phyloP scores from a whole-genome alignment of 2,329 filamentous ascomycete genomes.

The Neodidymelliopsis sp. region DNA sequence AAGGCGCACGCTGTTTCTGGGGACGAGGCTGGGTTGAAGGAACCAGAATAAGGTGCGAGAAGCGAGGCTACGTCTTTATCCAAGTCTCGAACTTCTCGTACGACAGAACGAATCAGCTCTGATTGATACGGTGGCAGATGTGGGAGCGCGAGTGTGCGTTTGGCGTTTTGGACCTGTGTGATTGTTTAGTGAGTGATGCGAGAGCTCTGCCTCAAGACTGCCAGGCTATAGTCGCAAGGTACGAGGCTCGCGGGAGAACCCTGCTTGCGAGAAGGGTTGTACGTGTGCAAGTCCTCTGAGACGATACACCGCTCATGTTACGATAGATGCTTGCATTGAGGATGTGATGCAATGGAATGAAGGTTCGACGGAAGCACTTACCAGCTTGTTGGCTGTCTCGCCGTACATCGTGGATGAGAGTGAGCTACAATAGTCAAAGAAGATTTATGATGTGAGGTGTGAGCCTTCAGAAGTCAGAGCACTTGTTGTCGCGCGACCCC shows the following conservation, averaged over 20 bases:
- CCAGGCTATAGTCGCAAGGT: too few relatives aligned
- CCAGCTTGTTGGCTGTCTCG: constrained; percentile 85
- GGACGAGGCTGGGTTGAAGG: constrained; percentile 84
- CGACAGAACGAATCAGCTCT: constrained; percentile 85
- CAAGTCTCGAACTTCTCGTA: constrained; percentile 90
- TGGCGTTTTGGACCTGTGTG: constrained; percentile 87
- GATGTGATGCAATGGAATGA: too few relatives aligned
- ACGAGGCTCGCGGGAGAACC: too few relatives aligned
- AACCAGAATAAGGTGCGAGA: constrained; percentile 81
- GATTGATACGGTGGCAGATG: constrained; percentile 92
- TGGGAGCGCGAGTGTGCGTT: constrained; percentile 85
- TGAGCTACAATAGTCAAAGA: background rate
- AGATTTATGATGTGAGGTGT: background rate
- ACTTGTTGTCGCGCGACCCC: constrained; percentile 13
- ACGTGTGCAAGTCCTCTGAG: too few relatives aligned
- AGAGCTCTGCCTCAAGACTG: too few relatives aligned
- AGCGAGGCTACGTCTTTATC: constrained; percentile 83
- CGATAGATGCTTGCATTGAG: too few relatives aligned
- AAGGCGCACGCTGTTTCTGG: constrained; percentile 86
- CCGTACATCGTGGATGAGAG: constrained; percentile 72
- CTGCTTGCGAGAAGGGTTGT: too few relatives aligned
- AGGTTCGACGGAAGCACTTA: constrained; percentile 49
- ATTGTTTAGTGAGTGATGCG: background rate
- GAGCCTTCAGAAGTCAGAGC: background rate
- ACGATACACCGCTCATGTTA: too few relatives aligned